phyloP scores from a whole-genome alignment of 2,329 filamentous ascomycete species.

The Pseudogymnoascus sp. region DNA sequence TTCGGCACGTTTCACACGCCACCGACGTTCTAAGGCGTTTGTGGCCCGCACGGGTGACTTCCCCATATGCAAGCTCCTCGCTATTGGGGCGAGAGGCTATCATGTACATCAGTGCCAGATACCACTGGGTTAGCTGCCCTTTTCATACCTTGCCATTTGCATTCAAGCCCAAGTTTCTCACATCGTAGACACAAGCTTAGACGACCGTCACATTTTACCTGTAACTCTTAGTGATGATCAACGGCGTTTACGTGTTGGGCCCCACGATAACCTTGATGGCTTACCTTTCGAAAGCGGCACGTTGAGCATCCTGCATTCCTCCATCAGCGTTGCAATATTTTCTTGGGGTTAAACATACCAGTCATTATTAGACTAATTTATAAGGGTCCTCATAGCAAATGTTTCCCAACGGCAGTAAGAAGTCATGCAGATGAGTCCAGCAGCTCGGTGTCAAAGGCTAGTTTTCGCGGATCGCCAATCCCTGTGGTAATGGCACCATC shows the following conservation, averaged over 20 bases:
- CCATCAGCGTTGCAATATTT: conserved; percentile 23
- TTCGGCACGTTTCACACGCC: conserved; percentile 10
- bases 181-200: background rate
- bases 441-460: background rate
- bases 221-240: background rate
- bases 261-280: background rate
- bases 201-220: conserved; percentile 12
- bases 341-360: background rate
- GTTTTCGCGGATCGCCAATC: background rate
- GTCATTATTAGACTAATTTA: conserved; percentile 9
- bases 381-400: background rate
- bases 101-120: background rate
- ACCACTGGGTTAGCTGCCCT: background rate
- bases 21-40: conserved; percentile 7
- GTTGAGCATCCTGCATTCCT: background rate
- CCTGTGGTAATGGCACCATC: background rate
- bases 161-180: conserved; percentile 10
- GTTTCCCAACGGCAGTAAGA: background rate
- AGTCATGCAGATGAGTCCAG: background rate
- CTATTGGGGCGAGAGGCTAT: conserved; percentile 1
- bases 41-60: conserved; percentile 1
- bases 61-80: background rate
- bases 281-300: background rate
- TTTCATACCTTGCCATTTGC: conserved; percentile 9
- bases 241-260: background rate